Evolutionary conservation across 202 grass and related monocot genomes (phyloP), one percentile per base, ranked within the genome.

Genomic region (Hordeum pubiflorum): DNA sequence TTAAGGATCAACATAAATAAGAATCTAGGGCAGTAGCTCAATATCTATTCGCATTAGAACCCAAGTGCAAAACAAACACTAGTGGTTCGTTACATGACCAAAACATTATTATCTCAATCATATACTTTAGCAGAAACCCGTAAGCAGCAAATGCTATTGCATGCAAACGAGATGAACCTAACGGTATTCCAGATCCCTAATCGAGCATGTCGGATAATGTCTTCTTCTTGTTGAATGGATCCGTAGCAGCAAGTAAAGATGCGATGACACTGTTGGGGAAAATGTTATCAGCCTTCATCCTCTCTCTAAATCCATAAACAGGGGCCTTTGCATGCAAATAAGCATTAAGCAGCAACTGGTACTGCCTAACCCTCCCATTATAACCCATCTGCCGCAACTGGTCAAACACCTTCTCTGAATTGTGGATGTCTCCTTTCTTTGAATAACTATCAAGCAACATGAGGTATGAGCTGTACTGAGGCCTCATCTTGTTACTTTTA

Each of bases 271-370:
- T 46, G 46, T 83, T 87, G 71, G 89, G 89, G 75, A 91, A 86
- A 43, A 94, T 48, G 72, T 89, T 91, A 81, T 97, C 94, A 82
- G 91, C 89, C 86, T 90, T 94, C 92, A 97, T 78, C 81, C 94
- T 92, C 55, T 94, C 92, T 87, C 21, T 92, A 78, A 97, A 91
- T 73, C 94, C 94, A 79, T 97, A 97, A 66, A 74, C 79, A 15
- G 94, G 88, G 43, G 75, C 21, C 72, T 93, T 91, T 6, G 94
- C 86, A 66, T 86, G 82, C 29, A 86, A 3, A 75, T 97, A 97
- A 10, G 91, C 82, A 61, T 79, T 20, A 74, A 97, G 91, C 39
- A 97, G 64, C 59, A 89, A 43, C 44, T 92, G 88, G 86, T 91
- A 94, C 63, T 83, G 86, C 57, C 33, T 76, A 81, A 88, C 14